These are phyloP conservation scores for Arthrobotrys iridis DNA, from an alignment of 2,329 filamentous ascomycete species.

Conservation along the genomic window DNA sequence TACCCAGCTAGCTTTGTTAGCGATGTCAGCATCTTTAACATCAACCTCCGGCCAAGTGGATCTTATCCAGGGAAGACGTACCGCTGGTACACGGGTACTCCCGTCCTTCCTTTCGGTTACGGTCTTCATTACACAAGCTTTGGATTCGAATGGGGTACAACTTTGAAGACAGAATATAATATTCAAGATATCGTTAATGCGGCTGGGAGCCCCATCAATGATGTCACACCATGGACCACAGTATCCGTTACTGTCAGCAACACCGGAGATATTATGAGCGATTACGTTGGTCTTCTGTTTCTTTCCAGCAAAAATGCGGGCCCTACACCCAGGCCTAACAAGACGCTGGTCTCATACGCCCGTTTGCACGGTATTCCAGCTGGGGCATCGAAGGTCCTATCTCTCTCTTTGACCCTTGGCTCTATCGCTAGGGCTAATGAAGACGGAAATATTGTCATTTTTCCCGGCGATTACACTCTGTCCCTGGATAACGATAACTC, in stretches of 20 bases:
- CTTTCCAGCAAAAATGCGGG: not conserved
- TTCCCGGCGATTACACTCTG: not conserved
- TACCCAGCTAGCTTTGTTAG: constrained; percentile 68
- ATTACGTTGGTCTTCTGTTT: not conserved
- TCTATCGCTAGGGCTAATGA: not conserved
- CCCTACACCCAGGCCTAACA: not conserved
- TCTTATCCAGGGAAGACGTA: constrained; percentile 69
- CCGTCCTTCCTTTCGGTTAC: constrained; percentile 67
- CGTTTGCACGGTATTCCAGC: no score
- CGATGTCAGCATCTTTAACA: constrained; percentile 68
- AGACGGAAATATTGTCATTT: not conserved
- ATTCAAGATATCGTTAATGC: constrained; percentile 25
- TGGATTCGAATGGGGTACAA: constrained; percentile 1
- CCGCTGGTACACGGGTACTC: constrained; percentile 68
- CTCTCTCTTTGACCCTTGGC: not conserved
- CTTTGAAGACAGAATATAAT: constrained; percentile 32
- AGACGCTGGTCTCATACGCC: not conserved
- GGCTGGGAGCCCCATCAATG: constrained; percentile 55
- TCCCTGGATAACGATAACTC: not conserved
- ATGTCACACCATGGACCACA: constrained; percentile 14
- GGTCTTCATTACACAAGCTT: constrained; percentile 71
- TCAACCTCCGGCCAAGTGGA: constrained; percentile 66
- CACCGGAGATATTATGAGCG: not conserved
- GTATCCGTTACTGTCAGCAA: not conserved
- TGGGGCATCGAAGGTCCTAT: no score